phyloP scores from a whole-genome alignment of 768 basidiomycete genomes.

The Rhodotorula diobovata region DNA sequence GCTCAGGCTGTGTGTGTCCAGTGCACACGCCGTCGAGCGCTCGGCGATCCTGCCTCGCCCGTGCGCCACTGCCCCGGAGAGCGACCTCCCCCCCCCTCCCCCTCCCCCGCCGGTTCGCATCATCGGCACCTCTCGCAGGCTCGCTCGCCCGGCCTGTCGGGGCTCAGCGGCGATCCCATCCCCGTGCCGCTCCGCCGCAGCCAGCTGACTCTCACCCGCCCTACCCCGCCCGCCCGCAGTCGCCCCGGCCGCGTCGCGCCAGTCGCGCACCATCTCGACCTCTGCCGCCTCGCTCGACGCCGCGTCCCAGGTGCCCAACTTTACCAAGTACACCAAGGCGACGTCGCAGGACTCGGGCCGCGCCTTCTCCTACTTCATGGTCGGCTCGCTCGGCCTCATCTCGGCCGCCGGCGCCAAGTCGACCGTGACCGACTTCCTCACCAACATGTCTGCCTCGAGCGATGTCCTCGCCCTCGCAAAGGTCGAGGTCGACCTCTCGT shows the following conservation, averaged over 20 bases:
- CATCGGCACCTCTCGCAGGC: too few relatives aligned
- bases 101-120: too few relatives aligned
- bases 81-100: too few relatives aligned
- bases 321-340: constrained; percentile 69
- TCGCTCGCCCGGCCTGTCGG: too few relatives aligned
- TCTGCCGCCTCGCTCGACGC: constrained; percentile 55
- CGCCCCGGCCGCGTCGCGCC: constrained; percentile 48
- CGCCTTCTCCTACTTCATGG: constrained; percentile 52
- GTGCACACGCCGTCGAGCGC: too few relatives aligned
- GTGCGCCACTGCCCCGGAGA: too few relatives aligned
- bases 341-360: constrained; percentile 52
- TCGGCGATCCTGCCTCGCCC: too few relatives aligned
- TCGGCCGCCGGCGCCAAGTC: constrained; percentile 93
- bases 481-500: constrained; percentile 84
- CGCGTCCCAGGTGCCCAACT: constrained; percentile 75
- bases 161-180: too few relatives aligned
- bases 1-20: too few relatives aligned
- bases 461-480: constrained; percentile 97
- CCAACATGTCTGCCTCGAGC: constrained; percentile 93
- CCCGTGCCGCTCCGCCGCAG: too few relatives aligned
- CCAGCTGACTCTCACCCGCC: too few relatives aligned
- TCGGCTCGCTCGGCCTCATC: constrained; percentile 74
- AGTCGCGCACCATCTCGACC: constrained; percentile 57
- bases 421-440: constrained; percentile 84
- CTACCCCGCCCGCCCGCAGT: not conserved